Percentiles rank a stretch among this genome's conserved stretches.
phyloP scores from a whole-genome alignment of 805 yeast species.

The Lachancea dasiensis region DNA sequence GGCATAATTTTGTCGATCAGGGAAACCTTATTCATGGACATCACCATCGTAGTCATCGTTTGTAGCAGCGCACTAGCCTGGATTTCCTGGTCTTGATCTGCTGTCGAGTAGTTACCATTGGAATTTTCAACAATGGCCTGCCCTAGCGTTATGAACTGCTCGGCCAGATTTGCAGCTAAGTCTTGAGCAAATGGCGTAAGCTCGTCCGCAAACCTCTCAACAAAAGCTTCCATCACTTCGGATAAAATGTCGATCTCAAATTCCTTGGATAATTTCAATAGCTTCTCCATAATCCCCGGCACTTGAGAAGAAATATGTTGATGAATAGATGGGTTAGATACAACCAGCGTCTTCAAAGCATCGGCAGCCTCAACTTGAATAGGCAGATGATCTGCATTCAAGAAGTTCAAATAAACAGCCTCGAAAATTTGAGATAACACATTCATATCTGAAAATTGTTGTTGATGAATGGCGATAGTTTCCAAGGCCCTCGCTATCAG shows the following conservation, averaged over 20 bases:
- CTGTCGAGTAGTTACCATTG: constrained; percentile 29
- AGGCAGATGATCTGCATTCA: constrained; percentile 49
- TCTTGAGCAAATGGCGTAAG: constrained; percentile 82
- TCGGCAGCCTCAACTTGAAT: constrained; percentile 83
- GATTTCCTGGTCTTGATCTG: constrained; percentile 55
- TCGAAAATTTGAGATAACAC: constrained; percentile 38
- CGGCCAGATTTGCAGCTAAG: constrained; percentile 51
- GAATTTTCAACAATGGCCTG: constrained; percentile 49
- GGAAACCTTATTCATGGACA: constrained; percentile 55
- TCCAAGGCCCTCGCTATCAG: constrained; percentile 69
- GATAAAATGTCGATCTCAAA: constrained; percentile 83
- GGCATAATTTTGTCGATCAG: constrained; percentile 53
- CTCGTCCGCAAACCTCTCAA: constrained; percentile 79
- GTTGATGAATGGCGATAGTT: constrained; percentile 40
- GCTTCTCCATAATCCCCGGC: constrained; percentile 73
- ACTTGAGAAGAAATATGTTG: constrained; percentile 66
- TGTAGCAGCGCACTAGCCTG: constrained; percentile 64
- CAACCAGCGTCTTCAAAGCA: constrained; percentile 74
- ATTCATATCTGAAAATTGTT: constrained; percentile 33
- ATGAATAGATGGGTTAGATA: constrained; percentile 56
- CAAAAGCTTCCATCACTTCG: constrained; percentile 93
- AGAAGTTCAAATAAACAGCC: constrained; percentile 36
- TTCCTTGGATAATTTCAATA: constrained; percentile 67
- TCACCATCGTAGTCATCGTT: constrained; percentile 67
- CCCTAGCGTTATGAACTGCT: constrained; percentile 54